A percentile compares a stretch with the other conserved stretches of the same genome.
phyloP scores from a whole-genome alignment of 768 basidiomycete genomes.

The Mycena rosella region DNA sequence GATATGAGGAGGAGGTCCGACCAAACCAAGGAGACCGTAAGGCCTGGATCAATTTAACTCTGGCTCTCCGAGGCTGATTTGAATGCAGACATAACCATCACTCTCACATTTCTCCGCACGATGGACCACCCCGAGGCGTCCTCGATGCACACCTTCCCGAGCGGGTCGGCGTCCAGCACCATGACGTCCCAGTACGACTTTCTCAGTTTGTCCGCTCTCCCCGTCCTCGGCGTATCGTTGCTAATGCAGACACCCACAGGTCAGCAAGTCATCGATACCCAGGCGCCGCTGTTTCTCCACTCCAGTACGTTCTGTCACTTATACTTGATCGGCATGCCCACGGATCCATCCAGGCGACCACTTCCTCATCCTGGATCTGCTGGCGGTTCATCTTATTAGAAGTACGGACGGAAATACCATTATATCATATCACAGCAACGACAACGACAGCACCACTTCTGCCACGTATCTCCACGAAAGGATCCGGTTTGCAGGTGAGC shows the following conservation, averaged over 20 bases:
- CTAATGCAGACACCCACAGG: neutral
- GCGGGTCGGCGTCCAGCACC: constrained; percentile 17
- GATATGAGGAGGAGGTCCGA: constrained; percentile 65
- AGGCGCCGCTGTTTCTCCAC: constrained; percentile 31
- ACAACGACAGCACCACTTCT: constrained; percentile 54
- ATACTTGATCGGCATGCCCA: neutral
- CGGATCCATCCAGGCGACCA: constrained; percentile 40
- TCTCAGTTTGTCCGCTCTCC: neutral
- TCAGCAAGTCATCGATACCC: constrained; percentile 33
- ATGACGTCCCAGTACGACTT: constrained; percentile 18
- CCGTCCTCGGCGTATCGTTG: neutral
- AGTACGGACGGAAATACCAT: constrained; percentile 60
- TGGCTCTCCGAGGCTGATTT: neutral
- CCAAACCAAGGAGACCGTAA: constrained; percentile 64
- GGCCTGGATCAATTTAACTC: constrained; percentile 33
- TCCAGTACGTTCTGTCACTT: constrained; percentile 13
- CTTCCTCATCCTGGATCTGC: constrained; percentile 58
- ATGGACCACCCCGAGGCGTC: constrained; percentile 40
- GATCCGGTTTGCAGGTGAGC: constrained; percentile 60
- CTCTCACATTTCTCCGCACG: constrained; percentile 66
- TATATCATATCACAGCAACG: constrained; percentile 60
- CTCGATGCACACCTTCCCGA: constrained; percentile 20
- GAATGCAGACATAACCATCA: constrained; percentile 54
- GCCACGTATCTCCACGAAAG: constrained; percentile 60
- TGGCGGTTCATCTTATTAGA: constrained; percentile 64